Conservation (phyloP, 805 yeast species). For the Starmerella lactis-condensi region DNA sequence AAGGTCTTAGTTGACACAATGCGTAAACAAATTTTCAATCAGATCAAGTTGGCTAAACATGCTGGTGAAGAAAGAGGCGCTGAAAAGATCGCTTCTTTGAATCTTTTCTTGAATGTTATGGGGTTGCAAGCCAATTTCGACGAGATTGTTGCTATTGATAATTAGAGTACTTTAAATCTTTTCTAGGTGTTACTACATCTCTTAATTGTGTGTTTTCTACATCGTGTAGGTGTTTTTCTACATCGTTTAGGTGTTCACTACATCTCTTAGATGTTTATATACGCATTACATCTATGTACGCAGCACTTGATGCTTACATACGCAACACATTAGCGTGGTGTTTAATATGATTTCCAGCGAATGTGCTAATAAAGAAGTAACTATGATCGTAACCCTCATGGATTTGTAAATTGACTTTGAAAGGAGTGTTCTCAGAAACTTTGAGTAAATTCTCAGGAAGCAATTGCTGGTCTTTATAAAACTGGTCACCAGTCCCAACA, state of each 20-base stretch:
- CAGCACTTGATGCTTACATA: no score
- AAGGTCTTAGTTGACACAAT: slow-evolving; percentile 86
- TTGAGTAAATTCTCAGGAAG: slow-evolving; percentile 58
- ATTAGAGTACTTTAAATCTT: neutral
- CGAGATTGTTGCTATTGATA: slow-evolving; percentile 61
- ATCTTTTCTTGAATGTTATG: slow-evolving; percentile 86
- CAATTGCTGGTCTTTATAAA: slow-evolving; percentile 44
- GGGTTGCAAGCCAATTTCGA: slow-evolving; percentile 83
- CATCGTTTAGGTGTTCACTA: neutral
- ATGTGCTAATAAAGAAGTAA: slow-evolving; percentile 66
- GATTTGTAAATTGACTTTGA: slow-evolving; percentile 38
- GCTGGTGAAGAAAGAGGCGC: slow-evolving; percentile 34
- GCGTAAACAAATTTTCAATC: slow-evolving; percentile 70
- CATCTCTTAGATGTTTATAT: neutral
- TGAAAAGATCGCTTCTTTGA: slow-evolving; percentile 57
- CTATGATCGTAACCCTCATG: slow-evolving; percentile 85
- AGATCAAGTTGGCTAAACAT: slow-evolving; percentile 40
- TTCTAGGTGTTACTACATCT: neutral
- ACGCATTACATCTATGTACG: no score
- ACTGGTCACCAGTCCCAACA: slow-evolving; percentile 64
- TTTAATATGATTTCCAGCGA: slow-evolving; percentile 64
- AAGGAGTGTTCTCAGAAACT: slow-evolving; percentile 36
- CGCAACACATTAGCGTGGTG: slow-evolving; percentile 61
- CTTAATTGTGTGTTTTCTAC: neutral
- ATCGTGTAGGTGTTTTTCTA: neutral